A percentile compares a stretch with the other conserved stretches of the same genome.
phyloP scores from a whole-genome alignment of 1,139 yeast species.

The Diutina ranongensis region DNA sequence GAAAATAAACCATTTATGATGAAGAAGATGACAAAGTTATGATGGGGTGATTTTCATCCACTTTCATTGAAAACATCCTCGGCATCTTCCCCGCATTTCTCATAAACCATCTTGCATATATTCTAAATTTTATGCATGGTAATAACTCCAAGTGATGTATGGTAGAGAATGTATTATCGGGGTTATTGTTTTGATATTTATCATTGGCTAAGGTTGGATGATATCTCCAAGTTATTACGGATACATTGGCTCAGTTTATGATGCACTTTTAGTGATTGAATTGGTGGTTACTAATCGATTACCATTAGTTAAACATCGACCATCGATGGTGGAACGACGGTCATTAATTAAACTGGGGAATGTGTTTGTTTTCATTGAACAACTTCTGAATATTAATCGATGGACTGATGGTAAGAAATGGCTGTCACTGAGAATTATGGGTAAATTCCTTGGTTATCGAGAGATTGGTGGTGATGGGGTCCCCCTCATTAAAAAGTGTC shows the following conservation, averaged over 20 bases:
- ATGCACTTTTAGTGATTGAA: not conserved
- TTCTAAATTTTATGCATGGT: too few species aligned
- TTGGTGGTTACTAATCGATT: not conserved
- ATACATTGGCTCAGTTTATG: not conserved
- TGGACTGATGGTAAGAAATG: constrained; percentile 1
- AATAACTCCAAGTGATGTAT: too few species aligned
- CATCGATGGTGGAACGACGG: not conserved
- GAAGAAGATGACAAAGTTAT: not conserved
- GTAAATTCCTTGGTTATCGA: not conserved
- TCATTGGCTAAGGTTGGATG: too few species aligned
- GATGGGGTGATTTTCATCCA: not conserved
- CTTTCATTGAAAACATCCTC: not conserved
- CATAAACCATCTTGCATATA: not conserved
- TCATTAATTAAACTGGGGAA: not conserved
- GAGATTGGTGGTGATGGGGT: not conserved
- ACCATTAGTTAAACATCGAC: not conserved
- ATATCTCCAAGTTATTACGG: constrained; percentile 1
- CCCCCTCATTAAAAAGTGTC: not conserved
- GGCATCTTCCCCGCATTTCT: not conserved
- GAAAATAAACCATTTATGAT: constrained; percentile 1
- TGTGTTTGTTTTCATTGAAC: constrained; percentile 3
- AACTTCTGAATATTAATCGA: not conserved
- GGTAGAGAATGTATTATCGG: too few species aligned
- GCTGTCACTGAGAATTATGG: constrained; percentile 3
- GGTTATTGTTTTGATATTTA: too few species aligned